These are phyloP conservation scores for Diaporthe sp. DNA, from an alignment of 2,329 filamentous ascomycete species.

Conservation along the genomic window DNA sequence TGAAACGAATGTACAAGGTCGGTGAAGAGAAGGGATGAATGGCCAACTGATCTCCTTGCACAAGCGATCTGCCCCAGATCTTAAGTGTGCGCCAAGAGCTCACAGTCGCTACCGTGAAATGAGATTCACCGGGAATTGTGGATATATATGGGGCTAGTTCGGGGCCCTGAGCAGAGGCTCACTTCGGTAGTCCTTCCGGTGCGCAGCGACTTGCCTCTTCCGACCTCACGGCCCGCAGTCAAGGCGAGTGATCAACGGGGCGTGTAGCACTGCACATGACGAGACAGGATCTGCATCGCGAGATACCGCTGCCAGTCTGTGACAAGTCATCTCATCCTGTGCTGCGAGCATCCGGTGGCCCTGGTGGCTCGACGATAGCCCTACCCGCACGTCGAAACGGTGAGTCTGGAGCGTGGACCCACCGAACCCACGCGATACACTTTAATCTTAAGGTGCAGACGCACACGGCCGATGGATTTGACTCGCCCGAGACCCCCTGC, in stretches of 20 bases:
- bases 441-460: not conserved
- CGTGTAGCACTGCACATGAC: not conserved
- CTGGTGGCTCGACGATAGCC: not conserved
- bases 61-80: conserved; percentile 11
- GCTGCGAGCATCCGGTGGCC: not conserved
- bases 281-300: not conserved
- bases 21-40: not conserved
- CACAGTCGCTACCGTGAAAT: not conserved
- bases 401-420: conserved; percentile 18
- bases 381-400: not conserved
- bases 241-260: not conserved
- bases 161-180: conserved; percentile 14
- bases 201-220: conserved; percentile 5
- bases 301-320: not conserved
- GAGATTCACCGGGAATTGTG: conserved; percentile 29
- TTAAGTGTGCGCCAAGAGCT: conserved; percentile 16
- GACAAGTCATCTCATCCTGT: not conserved
- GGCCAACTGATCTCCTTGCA: not conserved
- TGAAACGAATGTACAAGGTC: conserved; percentile 12
- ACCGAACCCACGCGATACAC: not conserved
- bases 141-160: conserved; percentile 15
- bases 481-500: conserved; percentile 11
- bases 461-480: not conserved
- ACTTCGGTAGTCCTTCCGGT: conserved; percentile 3
- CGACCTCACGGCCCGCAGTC: not conserved